Percentiles rank a stretch among this genome's conserved stretches.
Conservation (phyloP, 345 rosid species). For the Eucalyptus albens region DNA sequence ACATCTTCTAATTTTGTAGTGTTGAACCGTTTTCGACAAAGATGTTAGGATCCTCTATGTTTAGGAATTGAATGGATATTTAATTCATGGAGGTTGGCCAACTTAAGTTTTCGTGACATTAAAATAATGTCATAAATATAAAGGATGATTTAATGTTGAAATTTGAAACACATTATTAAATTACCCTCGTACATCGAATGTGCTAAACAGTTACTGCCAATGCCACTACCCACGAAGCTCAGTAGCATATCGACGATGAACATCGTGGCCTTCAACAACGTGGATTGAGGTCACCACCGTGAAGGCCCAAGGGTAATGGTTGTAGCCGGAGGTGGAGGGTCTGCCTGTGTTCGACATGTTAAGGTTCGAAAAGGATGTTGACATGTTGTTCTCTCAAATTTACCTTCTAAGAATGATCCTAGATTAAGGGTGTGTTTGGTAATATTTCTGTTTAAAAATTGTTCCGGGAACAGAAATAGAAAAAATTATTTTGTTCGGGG, state of each 20-base stretch:
- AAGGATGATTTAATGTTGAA: not conserved
- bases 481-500: fast-evolving
- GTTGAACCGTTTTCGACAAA: not conserved
- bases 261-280: no score
- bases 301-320: not conserved
- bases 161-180: not conserved
- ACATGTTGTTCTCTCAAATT: not conserved
- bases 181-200: not conserved
- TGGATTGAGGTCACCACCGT: not conserved
- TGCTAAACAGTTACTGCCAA: not conserved
- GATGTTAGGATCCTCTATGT: not conserved
- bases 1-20: not conserved
- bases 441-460: no score
- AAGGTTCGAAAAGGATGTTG: not conserved
- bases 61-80: not conserved
- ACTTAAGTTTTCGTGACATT: not conserved
- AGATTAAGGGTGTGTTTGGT: not conserved
- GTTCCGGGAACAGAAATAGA: fast-evolving
- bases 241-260: not conserved
- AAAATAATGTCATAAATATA: not conserved
- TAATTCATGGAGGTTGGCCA: not conserved
- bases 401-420: not conserved
- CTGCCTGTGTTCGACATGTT: not conserved
- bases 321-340: not conserved
- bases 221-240: not conserved